phyloP scores from a whole-genome alignment of 1,139 yeast species.

The Suhomyces guaymorum region DNA sequence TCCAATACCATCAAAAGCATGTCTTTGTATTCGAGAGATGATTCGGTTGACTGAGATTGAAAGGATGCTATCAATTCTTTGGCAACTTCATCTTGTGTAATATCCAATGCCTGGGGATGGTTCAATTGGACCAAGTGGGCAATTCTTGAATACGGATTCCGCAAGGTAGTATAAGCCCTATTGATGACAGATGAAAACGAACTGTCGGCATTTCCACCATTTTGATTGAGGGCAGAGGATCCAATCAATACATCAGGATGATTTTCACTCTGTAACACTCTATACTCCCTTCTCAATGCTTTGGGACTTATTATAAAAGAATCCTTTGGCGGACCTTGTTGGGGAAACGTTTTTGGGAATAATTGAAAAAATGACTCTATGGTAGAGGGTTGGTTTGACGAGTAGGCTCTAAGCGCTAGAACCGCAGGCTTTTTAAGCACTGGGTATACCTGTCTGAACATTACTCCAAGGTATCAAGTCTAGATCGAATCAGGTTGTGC shows the following conservation, averaged over 20 bases:
- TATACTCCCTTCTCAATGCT: conserved; percentile 68
- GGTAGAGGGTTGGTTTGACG: conserved; percentile 2
- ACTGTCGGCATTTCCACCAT: conserved; percentile 19
- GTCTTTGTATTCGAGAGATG: conserved; percentile 50
- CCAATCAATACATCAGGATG: conserved; percentile 74
- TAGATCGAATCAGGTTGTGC: no score
- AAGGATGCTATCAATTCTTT: conserved; percentile 36
- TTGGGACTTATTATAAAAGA: conserved; percentile 58
- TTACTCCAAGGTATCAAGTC: neutral
- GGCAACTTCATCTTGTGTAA: conserved; percentile 42
- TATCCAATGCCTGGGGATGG: conserved; percentile 43
- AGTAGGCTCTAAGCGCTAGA: conserved; percentile 5
- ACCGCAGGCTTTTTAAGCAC: no score
- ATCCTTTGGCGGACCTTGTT: conserved; percentile 66
- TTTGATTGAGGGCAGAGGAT: conserved; percentile 22
- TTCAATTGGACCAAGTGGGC: conserved; percentile 39
- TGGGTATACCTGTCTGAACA: no score
- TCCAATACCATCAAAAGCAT: conserved; percentile 75
- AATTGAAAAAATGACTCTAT: conserved; percentile 48
- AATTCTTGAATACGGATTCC: conserved; percentile 65
- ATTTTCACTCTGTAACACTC: conserved; percentile 65
- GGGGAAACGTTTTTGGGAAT: conserved; percentile 75
- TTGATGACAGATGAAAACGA: conserved; percentile 58
- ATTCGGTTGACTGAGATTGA: conserved; percentile 33
- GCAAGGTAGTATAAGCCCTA: conserved; percentile 70